Base-by-base conservation (phyloP, 352 stramenopile species). In the Globisporangium irregulare region DNA sequence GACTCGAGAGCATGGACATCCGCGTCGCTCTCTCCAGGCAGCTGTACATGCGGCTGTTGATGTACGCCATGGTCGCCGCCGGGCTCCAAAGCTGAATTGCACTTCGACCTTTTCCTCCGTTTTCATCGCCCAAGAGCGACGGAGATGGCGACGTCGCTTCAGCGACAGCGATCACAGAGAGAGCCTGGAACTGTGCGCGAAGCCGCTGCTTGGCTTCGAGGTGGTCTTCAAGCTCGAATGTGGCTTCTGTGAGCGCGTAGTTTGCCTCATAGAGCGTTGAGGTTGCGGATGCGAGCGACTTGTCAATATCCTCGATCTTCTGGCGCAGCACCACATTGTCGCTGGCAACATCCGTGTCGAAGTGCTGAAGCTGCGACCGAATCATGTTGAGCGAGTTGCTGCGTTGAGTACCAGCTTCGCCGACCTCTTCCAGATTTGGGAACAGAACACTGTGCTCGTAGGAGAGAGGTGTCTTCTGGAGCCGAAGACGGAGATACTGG, bases 231-330 rank as follows among this genome's bases (percentile, higher is more conserved):
- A 94, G 62, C 22, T 78, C 70, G 59, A 92, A 91, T 10, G 80
- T 78, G 48, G 71, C 74, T 58, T 93, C 87, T 2, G 76, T 92
- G 15, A 91, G 67, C 29, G 75, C 75, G 55, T 91, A 90, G n/a
- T 82, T 84, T 27, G 75, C 77, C 58, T 71, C 73, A 27, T 86
- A 80, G 24, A 90, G 75, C 24, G 82, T 54, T 3, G 76, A 80
- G 22, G 86, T 83, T 1, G 84, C 80, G 25, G 80, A 66, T 1
- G 80, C 86, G 29, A 90, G 76, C 1, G 73, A 76, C 43, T 77
- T 82, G 66, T 94, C 82, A 1, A 85, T 80, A n/a, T 59, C 68
- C 51, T 94, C 87, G 62, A 93, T 93, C 68, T 95, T 95, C 1
- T 79, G 73, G 24, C 89, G 87, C 15, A 95, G 68, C 3, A 91